phyloP scores from a whole-genome alignment of 805 yeast species.

The Zygoascus bituminiphila region DNA sequence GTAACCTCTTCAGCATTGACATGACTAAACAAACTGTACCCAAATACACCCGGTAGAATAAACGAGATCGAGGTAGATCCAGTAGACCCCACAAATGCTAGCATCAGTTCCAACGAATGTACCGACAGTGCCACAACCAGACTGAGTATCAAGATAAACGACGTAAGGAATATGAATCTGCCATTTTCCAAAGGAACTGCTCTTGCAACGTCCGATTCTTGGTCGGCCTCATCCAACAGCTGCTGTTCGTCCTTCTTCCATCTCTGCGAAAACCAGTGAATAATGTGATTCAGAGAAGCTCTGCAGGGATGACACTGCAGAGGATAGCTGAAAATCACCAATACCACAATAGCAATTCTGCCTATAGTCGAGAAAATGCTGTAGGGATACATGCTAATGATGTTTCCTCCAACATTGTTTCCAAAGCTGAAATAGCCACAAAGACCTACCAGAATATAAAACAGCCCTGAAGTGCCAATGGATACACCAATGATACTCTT shows the following conservation, averaged over 20 bases:
- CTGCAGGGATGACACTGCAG: constrained; percentile 87
- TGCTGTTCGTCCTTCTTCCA: not conserved
- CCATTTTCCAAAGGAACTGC: constrained; percentile 11
- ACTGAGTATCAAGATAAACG: constrained; percentile 41
- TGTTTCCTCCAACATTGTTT: constrained; percentile 65
- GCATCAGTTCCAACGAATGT: constrained; percentile 66
- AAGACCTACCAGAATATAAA: constrained; percentile 68
- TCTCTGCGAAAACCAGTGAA: constrained; percentile 38
- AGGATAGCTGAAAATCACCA: constrained; percentile 82
- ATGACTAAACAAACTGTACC: constrained; percentile 57
- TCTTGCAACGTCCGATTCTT: constrained; percentile 2
- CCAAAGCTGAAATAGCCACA: constrained; percentile 87
- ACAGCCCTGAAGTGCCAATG: constrained; percentile 47
- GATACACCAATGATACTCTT: constrained; percentile 43
- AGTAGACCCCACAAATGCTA: constrained; percentile 86
- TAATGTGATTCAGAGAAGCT: constrained; percentile 67
- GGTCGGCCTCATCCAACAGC: constrained; percentile 3
- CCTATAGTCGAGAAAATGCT: constrained; percentile 66
- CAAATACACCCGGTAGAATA: constrained; percentile 82
- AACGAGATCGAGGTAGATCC: constrained; percentile 90
- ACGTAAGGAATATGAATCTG: constrained; percentile 35
- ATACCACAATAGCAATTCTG: constrained; percentile 65
- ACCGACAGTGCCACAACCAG: constrained; percentile 60
- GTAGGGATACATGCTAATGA: constrained; percentile 67
- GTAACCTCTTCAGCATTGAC: not conserved